These are phyloP conservation scores for Mycosphaerelloides madeirae DNA, from an alignment of 2,329 filamentous ascomycete species.

Conservation along the genomic window DNA sequence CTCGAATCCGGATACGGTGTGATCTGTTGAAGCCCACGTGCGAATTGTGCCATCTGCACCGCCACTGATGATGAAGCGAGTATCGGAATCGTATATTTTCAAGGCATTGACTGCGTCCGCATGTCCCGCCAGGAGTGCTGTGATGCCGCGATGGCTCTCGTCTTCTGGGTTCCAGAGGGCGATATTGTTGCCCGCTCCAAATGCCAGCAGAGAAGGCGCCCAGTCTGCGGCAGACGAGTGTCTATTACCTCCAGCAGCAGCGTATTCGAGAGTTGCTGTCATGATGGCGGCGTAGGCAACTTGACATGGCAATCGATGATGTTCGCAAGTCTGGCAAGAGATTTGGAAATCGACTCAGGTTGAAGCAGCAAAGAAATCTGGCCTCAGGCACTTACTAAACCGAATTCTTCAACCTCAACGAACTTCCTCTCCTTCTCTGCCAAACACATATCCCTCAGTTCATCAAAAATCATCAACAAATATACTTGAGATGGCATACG, in stretches of 20 bases:
- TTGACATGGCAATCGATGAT: too few species aligned
- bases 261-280: slow-evolving; percentile 37
- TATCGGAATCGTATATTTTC: slow-evolving; percentile 62
- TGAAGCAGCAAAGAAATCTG: too few species aligned
- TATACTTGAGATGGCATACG: slow-evolving; percentile 25
- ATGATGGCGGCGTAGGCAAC: slow-evolving; percentile 1
- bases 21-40: slow-evolving; percentile 49
- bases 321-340: too few species aligned
- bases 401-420: too few species aligned
- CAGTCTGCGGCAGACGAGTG: slow-evolving; percentile 89
- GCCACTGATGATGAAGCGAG: slow-evolving; percentile 66
- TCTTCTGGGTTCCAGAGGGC: slow-evolving; percentile 76
- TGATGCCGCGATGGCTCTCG: slow-evolving; percentile 53
- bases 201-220: slow-evolving; percentile 70
- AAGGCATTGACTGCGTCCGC: slow-evolving; percentile 76
- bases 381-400: too few species aligned
- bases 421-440: neutral
- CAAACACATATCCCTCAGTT: neutral
- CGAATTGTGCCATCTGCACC: slow-evolving; percentile 74
- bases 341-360: too few species aligned
- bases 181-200: slow-evolving; percentile 82
- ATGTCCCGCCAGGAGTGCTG: slow-evolving; percentile 67
- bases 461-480: too few species aligned
- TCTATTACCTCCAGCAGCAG: slow-evolving; percentile 82
- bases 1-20: slow-evolving; percentile 33